Evolutionary conservation across 345 rosid species (phyloP), one percentile per base, ranked within the genome.

Genomic region (Nephelium lappaceum): DNA sequence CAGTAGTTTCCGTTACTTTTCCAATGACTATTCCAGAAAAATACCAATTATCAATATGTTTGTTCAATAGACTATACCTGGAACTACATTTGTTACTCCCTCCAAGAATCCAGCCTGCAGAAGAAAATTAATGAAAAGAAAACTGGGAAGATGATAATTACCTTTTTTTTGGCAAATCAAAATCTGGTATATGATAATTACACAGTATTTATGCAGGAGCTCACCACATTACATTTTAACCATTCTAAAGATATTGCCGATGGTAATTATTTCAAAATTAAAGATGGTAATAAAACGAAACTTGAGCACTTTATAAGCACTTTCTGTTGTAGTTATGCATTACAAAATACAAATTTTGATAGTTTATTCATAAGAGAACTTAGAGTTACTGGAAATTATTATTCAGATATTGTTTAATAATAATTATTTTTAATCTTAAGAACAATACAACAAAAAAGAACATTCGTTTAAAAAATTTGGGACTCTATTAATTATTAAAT

Each of bases 51-150:
- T 49, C 41, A n/a, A 69, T 21, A 25, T 27, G 9, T 63, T 69
- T 39, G 58, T 27, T 24, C 16, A 1, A 74, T 24, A 19, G 25
- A 75, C 57, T 23, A n/a, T 88, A 95, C 99, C 99, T 77, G 97
- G 97, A 72, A 95, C 98, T 53, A 95, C 88, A 79, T 92, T 91
- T 74, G 99, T 91, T 78, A 95, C 81, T 38, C 93, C 98, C 63
- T 93, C 97, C 88, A 95, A 77, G 79, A 91, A 92, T 67, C 98
- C 98, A 1, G 99, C 96, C 98, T 95, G 92, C 10, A 68, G 55
- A 11, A 65, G 31, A 69, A 11, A 57, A 14, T 58, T 19, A 57
- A n/a, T n/a, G 24, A 58, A 45, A 75, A 31, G 18, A 62, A 27
- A 23, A 78, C 31, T 47, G 71, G 27, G 71, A 11, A 16, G 5